Evolutionary conservation across 2,329 filamentous ascomycete genomes (phyloP), one percentile per base, ranked within the genome.

Genomic region (Colletotrichum eremochloae): DNA sequence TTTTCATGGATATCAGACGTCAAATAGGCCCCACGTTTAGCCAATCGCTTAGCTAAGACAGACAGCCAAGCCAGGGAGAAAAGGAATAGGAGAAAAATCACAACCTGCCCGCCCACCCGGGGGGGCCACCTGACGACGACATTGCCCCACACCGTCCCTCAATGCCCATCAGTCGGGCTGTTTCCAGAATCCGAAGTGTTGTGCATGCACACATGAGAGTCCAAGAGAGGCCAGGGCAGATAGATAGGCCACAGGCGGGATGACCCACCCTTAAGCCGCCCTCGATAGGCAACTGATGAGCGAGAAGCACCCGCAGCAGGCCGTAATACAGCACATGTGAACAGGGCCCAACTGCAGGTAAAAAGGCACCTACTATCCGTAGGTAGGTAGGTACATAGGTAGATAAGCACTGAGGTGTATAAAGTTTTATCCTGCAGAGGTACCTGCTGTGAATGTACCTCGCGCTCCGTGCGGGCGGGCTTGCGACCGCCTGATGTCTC

Each of bases 1-100:
- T 76, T 73, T n/a, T 67, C 61, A 71, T 38, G 48, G 62, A 60
- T 72, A 71, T 71, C 55, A 48, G 55, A 72, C 61, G 40, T 72
- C 70, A 72, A 72, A 72, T 72, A 72, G 53, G 61, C 44, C 53
- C 66, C 70, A 61, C 60, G 55, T 5, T 40, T 33, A n/a, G 24
- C 53, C 31, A 24, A 9, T 11, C 44, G 70, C 66, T 72, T 70
- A 72, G 61, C 53, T 72, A 72, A 72, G 6, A 31, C n/a, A n/a
- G n/a, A 42, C 29, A 24, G 4, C 20, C 15, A 46, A 68, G 48
- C 11, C 31, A n/a, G 4, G n/a, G 31, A 50, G 24, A 38, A 20
- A 63, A 53, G 46, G 46, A 24, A 46, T 20, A n/a, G n/a, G 46
- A n/a, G n/a, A 11, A 58, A 60, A 72, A 63, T 52, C 12, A 38